phyloP scores from a whole-genome alignment of 306 rosid genomes.

The Quillaja saponaria region DNA sequence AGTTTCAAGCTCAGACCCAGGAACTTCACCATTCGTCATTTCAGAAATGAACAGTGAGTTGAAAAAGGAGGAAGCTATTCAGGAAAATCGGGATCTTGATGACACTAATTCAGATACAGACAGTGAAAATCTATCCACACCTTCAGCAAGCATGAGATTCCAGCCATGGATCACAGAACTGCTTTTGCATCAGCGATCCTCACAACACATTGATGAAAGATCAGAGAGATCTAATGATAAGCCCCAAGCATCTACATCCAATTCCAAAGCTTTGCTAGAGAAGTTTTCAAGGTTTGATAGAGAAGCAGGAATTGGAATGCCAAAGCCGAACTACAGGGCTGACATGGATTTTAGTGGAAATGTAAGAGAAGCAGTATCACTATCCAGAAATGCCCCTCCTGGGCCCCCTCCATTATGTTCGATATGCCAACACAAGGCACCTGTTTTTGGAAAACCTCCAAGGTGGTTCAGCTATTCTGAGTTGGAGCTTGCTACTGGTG shows the following conservation, averaged over 20 bases:
- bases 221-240: conserved; percentile 49
- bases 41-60: conserved; percentile 62
- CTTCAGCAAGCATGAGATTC: conserved; percentile 82
- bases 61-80: conserved; percentile 63
- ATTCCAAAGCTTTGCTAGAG: conserved; percentile 55
- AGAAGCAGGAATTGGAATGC: conserved; percentile 60
- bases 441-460: conserved; percentile 97
- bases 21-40: conserved; percentile 84
- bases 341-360: conserved; percentile 73
- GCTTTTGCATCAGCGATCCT: conserved; percentile 54
- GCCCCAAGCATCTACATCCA: conserved; percentile 57
- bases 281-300: conserved; percentile 66
- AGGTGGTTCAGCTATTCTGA: conserved; percentile 92
- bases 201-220: conserved; percentile 48
- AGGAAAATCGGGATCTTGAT: conserved; percentile 62
- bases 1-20: conserved; percentile 90
- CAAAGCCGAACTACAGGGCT: conserved; percentile 48
- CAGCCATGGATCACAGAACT: conserved; percentile 82
- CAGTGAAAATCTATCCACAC: conserved; percentile 64
- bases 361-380: conserved; percentile 80
- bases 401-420: conserved; percentile 97
- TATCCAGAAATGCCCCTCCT: conserved; percentile 79
- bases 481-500: conserved; percentile 92
- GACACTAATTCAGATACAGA: conserved; percentile 80
- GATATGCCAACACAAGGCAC: conserved; percentile 98